These are phyloP conservation scores for Lobosporangium transversale DNA, from an alignment of 192 early-diverging fungal genomes.

Conservation along the genomic window DNA sequence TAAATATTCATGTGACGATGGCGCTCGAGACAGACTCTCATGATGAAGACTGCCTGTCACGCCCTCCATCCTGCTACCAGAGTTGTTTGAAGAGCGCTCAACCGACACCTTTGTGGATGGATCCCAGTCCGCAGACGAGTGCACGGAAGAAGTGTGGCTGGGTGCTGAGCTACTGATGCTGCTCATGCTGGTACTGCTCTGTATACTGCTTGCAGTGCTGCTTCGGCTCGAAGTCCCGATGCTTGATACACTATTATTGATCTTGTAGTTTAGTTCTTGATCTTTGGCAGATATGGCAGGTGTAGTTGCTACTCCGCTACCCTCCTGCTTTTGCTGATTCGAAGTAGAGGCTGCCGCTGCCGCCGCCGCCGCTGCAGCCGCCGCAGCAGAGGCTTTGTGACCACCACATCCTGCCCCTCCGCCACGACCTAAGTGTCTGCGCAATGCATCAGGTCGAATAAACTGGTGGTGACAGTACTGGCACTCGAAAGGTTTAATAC, in stretches of 20 bases:
- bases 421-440: slow-evolving; percentile 65
- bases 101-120: slow-evolving; percentile 2
- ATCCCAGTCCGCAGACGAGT: slow-evolving; percentile 14
- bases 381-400: slow-evolving; percentile 48
- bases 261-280: background rate
- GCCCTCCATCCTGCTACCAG: background rate
- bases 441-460: slow-evolving; percentile 79
- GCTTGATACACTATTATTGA: background rate
- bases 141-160: background rate
- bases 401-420: slow-evolving; percentile 62
- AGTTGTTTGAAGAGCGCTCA: background rate
- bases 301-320: background rate
- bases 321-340: background rate
- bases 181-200: slow-evolving; percentile 33
- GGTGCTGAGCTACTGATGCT: slow-evolving; percentile 20
- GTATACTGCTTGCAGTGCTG: slow-evolving; percentile 41
- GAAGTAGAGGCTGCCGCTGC: background rate
- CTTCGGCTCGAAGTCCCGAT: slow-evolving; percentile 28
- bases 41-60: background rate
- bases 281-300: background rate
- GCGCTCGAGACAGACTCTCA: background rate
- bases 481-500: slow-evolving; percentile 77
- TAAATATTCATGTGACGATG: background rate
- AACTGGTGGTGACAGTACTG: slow-evolving; percentile 73
- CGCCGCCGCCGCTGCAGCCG: slow-evolving; percentile 3